phyloP scores from a whole-genome alignment of 2,329 filamentous ascomycete genomes.

The Beauveria sp. region DNA sequence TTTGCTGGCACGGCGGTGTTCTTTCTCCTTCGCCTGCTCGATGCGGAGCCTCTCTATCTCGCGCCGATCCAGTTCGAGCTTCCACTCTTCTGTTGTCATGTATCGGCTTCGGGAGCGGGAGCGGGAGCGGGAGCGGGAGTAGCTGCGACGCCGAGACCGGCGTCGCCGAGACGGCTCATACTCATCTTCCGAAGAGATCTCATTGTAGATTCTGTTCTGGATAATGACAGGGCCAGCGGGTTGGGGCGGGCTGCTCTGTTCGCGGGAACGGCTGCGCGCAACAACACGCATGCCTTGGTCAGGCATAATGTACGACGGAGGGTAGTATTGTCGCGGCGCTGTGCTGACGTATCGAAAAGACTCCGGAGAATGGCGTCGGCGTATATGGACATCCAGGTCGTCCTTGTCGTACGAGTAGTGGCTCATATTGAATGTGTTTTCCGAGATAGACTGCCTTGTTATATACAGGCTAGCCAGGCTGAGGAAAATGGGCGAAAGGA shows the following conservation, averaged over 20 bases:
- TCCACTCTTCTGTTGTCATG: constrained; percentile 37
- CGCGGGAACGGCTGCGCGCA: constrained; percentile 32
- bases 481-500: constrained; percentile 1
- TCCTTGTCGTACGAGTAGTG: constrained; percentile 46
- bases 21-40: constrained; percentile 31
- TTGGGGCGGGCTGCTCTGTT: constrained; percentile 20
- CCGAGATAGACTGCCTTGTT: background rate
- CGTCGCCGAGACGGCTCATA: constrained; percentile 23
- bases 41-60: constrained; percentile 40
- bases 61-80: constrained; percentile 30
- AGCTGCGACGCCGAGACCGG: constrained; percentile 22
- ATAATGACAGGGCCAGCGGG: constrained; percentile 42
- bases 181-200: constrained; percentile 38
- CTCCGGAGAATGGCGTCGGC: constrained; percentile 33
- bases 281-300: constrained; percentile 40
- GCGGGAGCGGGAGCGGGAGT: constrained; percentile 30
- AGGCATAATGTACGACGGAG: constrained; percentile 35
- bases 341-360: constrained; percentile 40
- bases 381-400: constrained; percentile 45
- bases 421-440: constrained; percentile 20
- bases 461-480: background rate
- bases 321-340: constrained; percentile 30
- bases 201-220: constrained; percentile 48
- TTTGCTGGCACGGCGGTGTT: constrained; percentile 29
- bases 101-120: constrained; percentile 27